Evolutionary conservation across 169 alveolate genomes (phyloP), one percentile per base, ranked within the genome.

Genomic region (Cryptosporidium xiaoi): DNA sequence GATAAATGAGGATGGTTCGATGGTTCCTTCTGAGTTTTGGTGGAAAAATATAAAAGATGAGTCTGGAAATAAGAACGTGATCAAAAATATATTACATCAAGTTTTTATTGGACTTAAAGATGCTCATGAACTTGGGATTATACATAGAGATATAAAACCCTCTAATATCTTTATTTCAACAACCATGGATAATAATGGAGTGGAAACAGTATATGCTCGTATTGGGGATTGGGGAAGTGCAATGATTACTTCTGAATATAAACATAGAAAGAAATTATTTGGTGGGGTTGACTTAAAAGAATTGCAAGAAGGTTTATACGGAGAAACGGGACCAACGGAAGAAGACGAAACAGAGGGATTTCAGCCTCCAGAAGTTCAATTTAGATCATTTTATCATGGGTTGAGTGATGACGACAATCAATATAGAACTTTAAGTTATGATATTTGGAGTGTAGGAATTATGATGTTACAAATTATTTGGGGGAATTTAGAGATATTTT

Each of bases 211-310:
- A 7, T 60, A 77, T 24, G 65, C 56, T 60, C 36, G 87, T 40
- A 40, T 77, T 44, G 87, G 77, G 4, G 87, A 77, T 60, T 77
- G 87, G 87, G 87, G 87, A 7, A 77, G 87, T 60, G 87, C 87
- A 34, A 77, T 77, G 71, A 20, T 77, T 18, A 60, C 24, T 6
- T 64, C 51, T 27, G 53, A 33, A 6, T 40, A 40, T 8, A 56
- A n/a, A 18, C 1, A n/a, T 13, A 40, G n/a, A 0, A 24, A 60
- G 7, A 27, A 13, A 2, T 15, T 48, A 10, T 77, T 77, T 27
- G 51, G 15, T 16, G 31, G 6, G 20, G 51, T 13, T 3, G 53
- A 27, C 34, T n/a, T 24, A 20, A 46, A 27, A 20, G 71, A 60
- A 15, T 24, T 77, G 27, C 40, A 60, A 10, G 64, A 77, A 27